These are phyloP conservation scores for Leishmania arabica DNA, from an alignment of 208 protist species.

Conservation along the genomic window DNA sequence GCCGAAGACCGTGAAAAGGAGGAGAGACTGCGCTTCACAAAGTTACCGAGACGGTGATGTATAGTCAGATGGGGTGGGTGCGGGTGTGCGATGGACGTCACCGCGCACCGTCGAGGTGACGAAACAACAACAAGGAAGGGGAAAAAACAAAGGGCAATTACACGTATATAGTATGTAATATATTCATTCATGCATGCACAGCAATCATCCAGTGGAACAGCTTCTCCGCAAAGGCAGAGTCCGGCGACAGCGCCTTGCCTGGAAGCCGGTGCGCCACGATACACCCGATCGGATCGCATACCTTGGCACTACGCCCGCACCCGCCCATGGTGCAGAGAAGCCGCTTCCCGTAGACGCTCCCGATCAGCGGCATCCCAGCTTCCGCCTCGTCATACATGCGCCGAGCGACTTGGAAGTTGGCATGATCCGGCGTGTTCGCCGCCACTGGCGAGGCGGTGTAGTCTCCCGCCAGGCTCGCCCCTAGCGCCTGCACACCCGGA, in stretches of 20 bases:
- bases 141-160: not conserved
- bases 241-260: slow-evolving; percentile 18
- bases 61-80: too few species aligned
- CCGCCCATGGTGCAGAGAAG: slow-evolving; percentile 28
- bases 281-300: slow-evolving; percentile 36
- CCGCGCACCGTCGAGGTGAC: too few species aligned
- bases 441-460: slow-evolving; percentile 25
- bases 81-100: too few species aligned
- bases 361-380: slow-evolving; percentile 16
- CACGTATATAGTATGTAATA: slow-evolving; percentile 2
- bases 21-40: too few species aligned
- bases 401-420: slow-evolving; percentile 18
- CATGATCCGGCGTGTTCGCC: not conserved
- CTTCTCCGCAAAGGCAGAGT: not conserved
- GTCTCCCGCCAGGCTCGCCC: not conserved
- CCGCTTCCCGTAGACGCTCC: slow-evolving; percentile 19
- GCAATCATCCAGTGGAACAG: slow-evolving; percentile 1
- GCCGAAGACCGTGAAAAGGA: too few species aligned
- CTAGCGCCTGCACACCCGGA: slow-evolving; percentile 10
- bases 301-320: slow-evolving; percentile 26
- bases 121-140: too few species aligned
- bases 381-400: slow-evolving; percentile 31
- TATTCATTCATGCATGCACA: slow-evolving; percentile 13
- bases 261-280: slow-evolving; percentile 30
- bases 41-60: too few species aligned